Evolutionary conservation across 768 basidiomycete species (phyloP), one percentile per base, ranked within the genome.

Genomic region (Nidularia pulvinata): DNA sequence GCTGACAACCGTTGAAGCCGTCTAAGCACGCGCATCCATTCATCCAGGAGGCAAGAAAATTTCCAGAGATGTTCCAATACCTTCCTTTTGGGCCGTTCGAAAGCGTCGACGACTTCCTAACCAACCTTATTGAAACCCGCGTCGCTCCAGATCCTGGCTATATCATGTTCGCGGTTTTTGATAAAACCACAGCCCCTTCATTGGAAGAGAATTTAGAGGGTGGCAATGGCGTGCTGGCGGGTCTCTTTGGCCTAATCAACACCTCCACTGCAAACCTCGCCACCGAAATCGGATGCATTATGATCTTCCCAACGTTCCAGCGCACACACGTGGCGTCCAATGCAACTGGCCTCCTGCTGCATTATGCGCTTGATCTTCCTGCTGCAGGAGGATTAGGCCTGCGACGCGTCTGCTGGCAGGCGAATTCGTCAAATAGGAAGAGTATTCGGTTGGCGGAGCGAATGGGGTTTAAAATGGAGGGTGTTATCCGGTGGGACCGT

Each of bases 251-350:
- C 0, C 71, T 81, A 54, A 62, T 83, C 48, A 76, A 81, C 56
- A 69, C 79, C 4, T 74, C 70, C 7, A 55, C 73, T 2, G 50
- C 46, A 5, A 61, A 83, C 54, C 70, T 83, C 10, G 65, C 61
- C 19, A 74, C 76, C 6, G 86, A 89, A 59, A 75, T 88, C 34
- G 84, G 81, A 7, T 74, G 71, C 57, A 68, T 85, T 35, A 68
- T 84, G 46, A 76, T 82, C 39, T 65, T 84, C 1, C 83, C 85
- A 1, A 63, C 61, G 1, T 89, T 85, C 63, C 86, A 87, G 54
- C 72, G 82, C 13, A 88, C 84, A 0, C 84, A 88, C 56, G 78
- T 89, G 33, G 76, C 83, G 2, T 77, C 83, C 4, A 80, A 82
- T 55, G 77, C 79, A 1, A 66, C 76, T 11, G 81, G 80, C 0